Conservation (phyloP, 306 rosid genomes). For the Oxytropis ochrocephala region DNA sequence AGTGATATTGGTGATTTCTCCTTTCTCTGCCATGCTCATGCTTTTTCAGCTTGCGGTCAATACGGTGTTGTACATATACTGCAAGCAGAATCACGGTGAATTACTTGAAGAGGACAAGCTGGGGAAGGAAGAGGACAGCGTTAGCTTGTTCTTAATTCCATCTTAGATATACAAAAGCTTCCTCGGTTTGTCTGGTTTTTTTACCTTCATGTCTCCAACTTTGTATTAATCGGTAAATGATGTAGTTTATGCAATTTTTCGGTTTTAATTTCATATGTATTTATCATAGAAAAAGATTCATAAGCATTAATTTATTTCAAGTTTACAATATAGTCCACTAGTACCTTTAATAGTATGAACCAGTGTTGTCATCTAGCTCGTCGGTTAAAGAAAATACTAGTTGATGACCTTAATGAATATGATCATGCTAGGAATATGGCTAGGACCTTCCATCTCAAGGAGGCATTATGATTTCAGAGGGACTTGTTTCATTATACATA, state of each 20-base stretch:
- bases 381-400: conserved; percentile 82
- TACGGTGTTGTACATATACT: not conserved
- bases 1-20: not conserved
- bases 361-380: conserved; percentile 55
- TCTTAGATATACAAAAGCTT: not conserved
- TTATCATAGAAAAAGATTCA: too few relatives aligned
- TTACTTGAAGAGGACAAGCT: not conserved
- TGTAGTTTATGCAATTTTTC: too few relatives aligned
- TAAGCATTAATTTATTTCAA: too few relatives aligned
- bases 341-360: too few relatives aligned
- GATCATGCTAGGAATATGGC: conserved; percentile 73
- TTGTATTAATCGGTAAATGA: too few relatives aligned
- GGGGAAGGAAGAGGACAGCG: not conserved
- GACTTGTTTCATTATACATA: conserved; percentile 14
- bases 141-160: not conserved
- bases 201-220: not conserved
- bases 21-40: not conserved
- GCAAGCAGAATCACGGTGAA: not conserved
- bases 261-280: too few relatives aligned
- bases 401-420: conserved; percentile 82
- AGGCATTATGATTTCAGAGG: conserved; percentile 56
- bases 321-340: too few relatives aligned
- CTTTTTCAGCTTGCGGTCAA: not conserved
- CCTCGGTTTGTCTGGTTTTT: not conserved
- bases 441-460: conserved; percentile 76